Base-by-base conservation (phyloP, 192 early-diverging fungal genomes). In the Pecoramyces ruminantium region DNA sequence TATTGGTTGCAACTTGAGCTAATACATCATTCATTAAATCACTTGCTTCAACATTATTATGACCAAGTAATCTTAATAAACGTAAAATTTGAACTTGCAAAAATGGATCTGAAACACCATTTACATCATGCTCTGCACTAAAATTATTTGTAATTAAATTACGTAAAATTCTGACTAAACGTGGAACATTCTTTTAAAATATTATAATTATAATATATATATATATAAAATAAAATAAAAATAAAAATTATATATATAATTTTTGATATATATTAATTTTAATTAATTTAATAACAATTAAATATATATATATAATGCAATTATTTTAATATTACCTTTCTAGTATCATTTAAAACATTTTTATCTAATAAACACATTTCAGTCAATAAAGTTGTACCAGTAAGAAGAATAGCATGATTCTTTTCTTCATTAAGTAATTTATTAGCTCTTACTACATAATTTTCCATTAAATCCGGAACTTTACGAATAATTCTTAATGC, bases 11-110 rank as follows among this genome's bases (percentile, higher is more conserved):
- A 30, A 99, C 92, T 86, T 96, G 96, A 30, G 98, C 96, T 34
- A 99, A 88, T 79, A 97, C 92, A 81, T 99, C 98, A 87, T 98
- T 99, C 93, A 97, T 95, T 15, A 92, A 87, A 83, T 99, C 98
- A 38, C 93, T 92, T 28, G 93, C 93, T 78, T 90, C 90, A 11
- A 90, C 89, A 81, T 97, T 94, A 67, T 67, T 67, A 67, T 67
- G 51, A 27, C 92, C 95, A 34, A 97, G 87, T 79, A 97, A 90
- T 30, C 97, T 89, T 83, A 99, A 88, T 78, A 99, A 87, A 3
- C 95, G 91, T 78, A 99, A 85, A 29, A 97, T 91, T 83, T 96
- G 95, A 77, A 98, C 95, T 85, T 98, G 96, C 77, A 99, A 85
- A 87, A 98, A 99, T 40, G 98, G 98, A 85, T 99, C 96, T 21